Evolutionary conservation across 2,329 filamentous ascomycete genomes (phyloP).

Genomic region (Alternaria novae-zelandiae): DNA sequence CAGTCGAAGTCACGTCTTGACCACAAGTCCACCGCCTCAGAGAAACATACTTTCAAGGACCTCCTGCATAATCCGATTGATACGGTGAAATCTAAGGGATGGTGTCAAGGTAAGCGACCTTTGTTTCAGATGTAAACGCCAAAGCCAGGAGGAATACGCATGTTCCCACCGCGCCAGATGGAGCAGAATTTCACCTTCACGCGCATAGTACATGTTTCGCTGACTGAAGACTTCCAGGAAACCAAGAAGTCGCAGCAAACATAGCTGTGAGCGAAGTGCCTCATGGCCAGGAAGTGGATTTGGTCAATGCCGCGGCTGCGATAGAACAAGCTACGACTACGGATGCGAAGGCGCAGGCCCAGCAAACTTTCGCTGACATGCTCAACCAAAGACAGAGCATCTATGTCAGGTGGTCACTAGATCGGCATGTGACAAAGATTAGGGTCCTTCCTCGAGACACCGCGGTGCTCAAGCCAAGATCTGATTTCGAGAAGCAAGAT

Average conservation of each 20-base stretch:
- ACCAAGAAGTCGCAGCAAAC: slow-evolving; percentile 35
- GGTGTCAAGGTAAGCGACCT: slow-evolving; percentile 17
- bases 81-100: slow-evolving; percentile 29
- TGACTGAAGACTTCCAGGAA: background rate
- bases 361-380: slow-evolving; percentile 23
- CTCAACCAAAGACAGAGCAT: slow-evolving; percentile 40
- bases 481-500: slow-evolving; percentile 33
- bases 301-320: slow-evolving; percentile 42
- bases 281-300: slow-evolving; percentile 45
- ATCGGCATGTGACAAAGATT: slow-evolving; percentile 46
- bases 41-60: slow-evolving; percentile 33
- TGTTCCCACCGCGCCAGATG: too few species aligned
- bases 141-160: too few species aligned
- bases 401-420: slow-evolving; percentile 46
- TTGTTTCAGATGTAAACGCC: too few species aligned
- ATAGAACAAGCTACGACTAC: slow-evolving; percentile 20
- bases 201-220: too few species aligned
- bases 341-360: slow-evolving; percentile 22
- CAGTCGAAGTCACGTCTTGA: slow-evolving; percentile 27
- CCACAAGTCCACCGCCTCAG: slow-evolving; percentile 17
- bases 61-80: slow-evolving; percentile 34
- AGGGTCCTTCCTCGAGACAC: slow-evolving; percentile 31
- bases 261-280: slow-evolving; percentile 54
- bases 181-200: too few species aligned
- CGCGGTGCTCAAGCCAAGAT: slow-evolving; percentile 22